Base-by-base conservation (phyloP, 768 basidiomycete genomes). In the Cubamyces sp. region DNA sequence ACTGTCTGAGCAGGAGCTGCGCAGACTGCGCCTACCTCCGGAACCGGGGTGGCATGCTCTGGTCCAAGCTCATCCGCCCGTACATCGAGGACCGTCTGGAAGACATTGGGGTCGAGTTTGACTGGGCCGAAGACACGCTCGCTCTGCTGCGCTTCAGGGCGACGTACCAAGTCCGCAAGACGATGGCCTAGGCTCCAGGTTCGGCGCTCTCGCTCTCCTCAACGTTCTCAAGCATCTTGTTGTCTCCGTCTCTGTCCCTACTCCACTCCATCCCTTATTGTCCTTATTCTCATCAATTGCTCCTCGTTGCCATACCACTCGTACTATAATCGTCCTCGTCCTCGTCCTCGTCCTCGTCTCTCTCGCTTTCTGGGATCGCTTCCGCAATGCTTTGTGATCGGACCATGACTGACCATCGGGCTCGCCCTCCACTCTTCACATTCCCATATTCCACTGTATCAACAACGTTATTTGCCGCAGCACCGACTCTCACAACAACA, bases 21-120 rank as follows among this genome's bases (percentile, higher is more conserved):
- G 34, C 28, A n/a, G 45, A 57, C 50, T 62, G 61, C 49, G 43
- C 34, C 34, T 52, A 52, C 49, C 55, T 62, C 16, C 14, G n/a
- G 9, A 51, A 42, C 42, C 43, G 55, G 43, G 61, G 55, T 0
- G 28, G 42, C 49, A 18, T 46, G 16, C 30, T 62, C 23, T 23
- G 41, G 26, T 40, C 43, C 14, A 57, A 62, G 55, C n/a, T 62
- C 30, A 50, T 37, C 21, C 61, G 55, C 37, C 55, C 26, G 23
- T 8, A 3, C 34, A 12, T 57, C 16, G 55, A 62, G n/a, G 41
- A 11, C 12, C 34, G 30, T 4, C 37, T 62, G 12, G 18, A 25
- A 2, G 43, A 25, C 41, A 19, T 26, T 23, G 37, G 25, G 21
- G 14, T 8, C 30, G 37, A 21, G 19, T 34, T 14, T 37, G 50